Evolutionary conservation across 2,329 filamentous ascomycete genomes (phyloP).

Genomic region (Fusarium austroafricanum): DNA sequence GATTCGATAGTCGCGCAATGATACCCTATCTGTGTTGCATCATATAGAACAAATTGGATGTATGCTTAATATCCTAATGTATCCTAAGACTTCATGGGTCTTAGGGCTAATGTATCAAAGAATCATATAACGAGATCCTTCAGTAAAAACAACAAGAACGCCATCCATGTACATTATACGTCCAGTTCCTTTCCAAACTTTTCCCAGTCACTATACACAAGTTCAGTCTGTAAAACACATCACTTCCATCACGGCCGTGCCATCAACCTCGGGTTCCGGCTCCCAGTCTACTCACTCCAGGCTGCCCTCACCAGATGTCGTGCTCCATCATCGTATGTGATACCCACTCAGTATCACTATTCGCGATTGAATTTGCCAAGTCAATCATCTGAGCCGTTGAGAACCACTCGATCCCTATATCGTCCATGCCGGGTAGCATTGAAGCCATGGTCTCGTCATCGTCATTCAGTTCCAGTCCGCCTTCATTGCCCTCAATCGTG

Average conservation of each 20-base stretch:
- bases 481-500: not conserved
- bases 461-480: not conserved
- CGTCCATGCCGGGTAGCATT: slow-evolving; percentile 37
- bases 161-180: too few species aligned
- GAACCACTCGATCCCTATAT: slow-evolving; percentile 48
- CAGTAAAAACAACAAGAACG: too few species aligned
- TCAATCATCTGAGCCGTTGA: slow-evolving; percentile 60
- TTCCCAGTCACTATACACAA: too few species aligned
- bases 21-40: not conserved
- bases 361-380: slow-evolving; percentile 60
- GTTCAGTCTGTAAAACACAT: too few species aligned
- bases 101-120: too few species aligned
- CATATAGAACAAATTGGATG: too few species aligned
- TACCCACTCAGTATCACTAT: slow-evolving; percentile 58
- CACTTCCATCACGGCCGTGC: too few species aligned
- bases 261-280: not conserved
- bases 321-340: slow-evolving; percentile 59
- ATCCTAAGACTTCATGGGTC: too few species aligned
- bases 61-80: too few species aligned
- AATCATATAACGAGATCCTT: too few species aligned
- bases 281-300: not conserved
- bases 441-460: slow-evolving; percentile 35
- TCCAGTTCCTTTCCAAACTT: too few species aligned
- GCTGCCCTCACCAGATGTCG: slow-evolving; percentile 51
- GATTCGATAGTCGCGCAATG: not conserved